phyloP scores from a whole-genome alignment of 2,329 filamentous ascomycete species.

The Zymoseptoria passerinii region DNA sequence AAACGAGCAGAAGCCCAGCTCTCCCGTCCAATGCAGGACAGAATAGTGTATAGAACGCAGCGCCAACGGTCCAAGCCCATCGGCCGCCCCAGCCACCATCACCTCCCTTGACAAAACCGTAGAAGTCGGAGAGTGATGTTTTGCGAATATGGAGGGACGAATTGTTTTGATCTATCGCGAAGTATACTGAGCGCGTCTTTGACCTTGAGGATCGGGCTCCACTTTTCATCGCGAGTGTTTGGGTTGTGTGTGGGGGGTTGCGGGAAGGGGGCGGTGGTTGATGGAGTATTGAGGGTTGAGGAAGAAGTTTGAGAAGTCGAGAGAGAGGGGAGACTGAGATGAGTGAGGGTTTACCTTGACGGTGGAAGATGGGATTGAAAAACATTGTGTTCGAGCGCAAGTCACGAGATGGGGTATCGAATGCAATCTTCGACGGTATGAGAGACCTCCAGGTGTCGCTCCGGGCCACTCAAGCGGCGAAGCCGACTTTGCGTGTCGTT shows the following conservation, averaged over 20 bases:
- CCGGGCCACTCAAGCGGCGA: slow-evolving; percentile 18
- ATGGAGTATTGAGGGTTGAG: background rate
- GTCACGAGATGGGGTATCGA: background rate
- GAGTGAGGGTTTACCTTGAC: slow-evolving; percentile 6
- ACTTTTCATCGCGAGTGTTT: slow-evolving; percentile 40
- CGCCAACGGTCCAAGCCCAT: slow-evolving; percentile 2
- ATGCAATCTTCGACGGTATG: background rate
- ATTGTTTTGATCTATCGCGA: slow-evolving; percentile 39
- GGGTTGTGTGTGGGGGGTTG: background rate
- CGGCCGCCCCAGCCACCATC: slow-evolving; percentile 6
- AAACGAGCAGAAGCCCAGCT: background rate
- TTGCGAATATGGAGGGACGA: background rate
- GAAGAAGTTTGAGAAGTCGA: background rate
- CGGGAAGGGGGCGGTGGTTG: too few species aligned
- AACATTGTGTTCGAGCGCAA: slow-evolving; percentile 3
- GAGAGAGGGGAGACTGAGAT: background rate
- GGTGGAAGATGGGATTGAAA: background rate
- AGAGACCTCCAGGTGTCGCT: too few species aligned
- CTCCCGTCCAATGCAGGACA: background rate
- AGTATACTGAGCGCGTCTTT: slow-evolving; percentile 48
- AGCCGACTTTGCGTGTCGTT: slow-evolving; percentile 31
- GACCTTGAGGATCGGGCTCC: slow-evolving; percentile 44
- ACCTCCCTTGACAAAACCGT: slow-evolving; percentile 7
- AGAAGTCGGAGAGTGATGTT: background rate
- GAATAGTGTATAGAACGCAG: background rate